Base-by-base conservation (phyloP, 2,329 filamentous ascomycete species). In the Fusarium concolor region DNA sequence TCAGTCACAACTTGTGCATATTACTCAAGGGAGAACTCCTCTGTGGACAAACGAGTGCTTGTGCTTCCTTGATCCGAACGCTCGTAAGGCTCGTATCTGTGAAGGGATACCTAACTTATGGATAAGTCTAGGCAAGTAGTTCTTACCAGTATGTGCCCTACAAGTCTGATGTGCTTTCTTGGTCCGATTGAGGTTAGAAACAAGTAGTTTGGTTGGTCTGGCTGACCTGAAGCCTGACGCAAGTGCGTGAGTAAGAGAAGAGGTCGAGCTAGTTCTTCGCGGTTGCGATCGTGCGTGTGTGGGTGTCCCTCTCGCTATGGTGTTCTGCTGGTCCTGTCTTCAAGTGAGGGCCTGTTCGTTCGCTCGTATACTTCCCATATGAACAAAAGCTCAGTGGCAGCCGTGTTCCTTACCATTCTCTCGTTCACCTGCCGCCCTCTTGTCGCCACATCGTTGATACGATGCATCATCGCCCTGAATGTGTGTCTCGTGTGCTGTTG, bases 291-390 rank as follows among this genome's bases (percentile, higher is more conserved):
- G 10, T 15, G 15, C 12, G 26, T 26, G n/a, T 26, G 4, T 41
- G 5, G 5, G 1, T 12, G 12, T 39, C 41, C 10, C 3, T n/a
- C 9, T 20, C 17, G 3, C 2, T 18, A 4, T 35, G 6, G 11
- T 8, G n/a, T 14, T 41, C 2, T 11, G 20, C 18, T 2, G 2
- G 2, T 24, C 12, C 20, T 54, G 26, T 42, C 10, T 52, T 65
- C 14, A 10, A 43, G 31, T 0, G 5, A 46, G 20, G 20, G 18
- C 18, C 18, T 26, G 12, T 10, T 39, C 5, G 17, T 7, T 18
- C 6, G 3, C 33, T 4, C n/a, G 15, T 14, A 7, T 24, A 22
- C 11, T 18, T 20, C 0, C 6, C 5, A 14, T 18, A 2, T 1
- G 12, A 4, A 22, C 24, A 10, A n/a, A 26, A 7, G 10, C 29